These are phyloP conservation scores for Fusarium euwallaceae DNA, from an alignment of 2,329 filamentous ascomycete genomes.

Conservation along the genomic window DNA sequence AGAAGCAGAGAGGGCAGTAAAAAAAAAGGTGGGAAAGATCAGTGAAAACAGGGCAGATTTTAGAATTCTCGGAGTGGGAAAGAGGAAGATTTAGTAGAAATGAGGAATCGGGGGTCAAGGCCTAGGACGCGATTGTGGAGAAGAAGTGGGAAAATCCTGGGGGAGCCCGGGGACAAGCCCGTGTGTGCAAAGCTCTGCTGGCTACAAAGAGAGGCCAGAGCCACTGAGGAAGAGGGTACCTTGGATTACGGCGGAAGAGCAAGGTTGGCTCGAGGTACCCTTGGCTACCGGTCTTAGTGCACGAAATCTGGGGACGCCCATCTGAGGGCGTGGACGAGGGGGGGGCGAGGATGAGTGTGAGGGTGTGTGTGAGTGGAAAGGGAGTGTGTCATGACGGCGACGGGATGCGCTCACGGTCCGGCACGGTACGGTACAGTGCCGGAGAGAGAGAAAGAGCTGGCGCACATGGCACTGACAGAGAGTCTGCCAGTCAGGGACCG, in stretches of 20 bases:
- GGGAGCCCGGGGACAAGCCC: slow-evolving; percentile 41
- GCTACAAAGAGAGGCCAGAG: background rate
- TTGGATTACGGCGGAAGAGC: slow-evolving; percentile 10
- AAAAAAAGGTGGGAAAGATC: slow-evolving; percentile 27
- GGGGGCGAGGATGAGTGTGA: background rate
- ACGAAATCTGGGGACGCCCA: slow-evolving; percentile 23
- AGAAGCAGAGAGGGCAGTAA: slow-evolving; percentile 1
- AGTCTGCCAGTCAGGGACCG: slow-evolving; percentile 8
- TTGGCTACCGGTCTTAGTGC: background rate
- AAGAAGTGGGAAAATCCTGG: slow-evolving; percentile 48
- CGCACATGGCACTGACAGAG: slow-evolving; percentile 20
- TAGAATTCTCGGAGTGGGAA: slow-evolving; percentile 36
- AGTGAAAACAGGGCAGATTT: slow-evolving; percentile 25
- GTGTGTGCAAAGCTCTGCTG: slow-evolving; percentile 31
- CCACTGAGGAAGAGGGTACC: slow-evolving; percentile 10
- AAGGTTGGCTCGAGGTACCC: slow-evolving; percentile 12
- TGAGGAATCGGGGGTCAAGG: slow-evolving; percentile 35
- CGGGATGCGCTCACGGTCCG: slow-evolving; percentile 8
- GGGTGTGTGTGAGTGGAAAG: background rate
- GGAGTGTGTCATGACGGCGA: background rate
- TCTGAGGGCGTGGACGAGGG: slow-evolving; percentile 9
- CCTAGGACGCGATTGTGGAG: slow-evolving; percentile 42
- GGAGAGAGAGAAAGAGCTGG: background rate
- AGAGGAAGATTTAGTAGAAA: slow-evolving; percentile 44
- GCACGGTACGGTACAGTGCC: slow-evolving; percentile 32